A percentile compares a stretch with the other conserved stretches of the same genome.
These are phyloP conservation scores for Pythium brassicae DNA, from an alignment of 352 stramenopile species.

Conservation along the genomic window DNA sequence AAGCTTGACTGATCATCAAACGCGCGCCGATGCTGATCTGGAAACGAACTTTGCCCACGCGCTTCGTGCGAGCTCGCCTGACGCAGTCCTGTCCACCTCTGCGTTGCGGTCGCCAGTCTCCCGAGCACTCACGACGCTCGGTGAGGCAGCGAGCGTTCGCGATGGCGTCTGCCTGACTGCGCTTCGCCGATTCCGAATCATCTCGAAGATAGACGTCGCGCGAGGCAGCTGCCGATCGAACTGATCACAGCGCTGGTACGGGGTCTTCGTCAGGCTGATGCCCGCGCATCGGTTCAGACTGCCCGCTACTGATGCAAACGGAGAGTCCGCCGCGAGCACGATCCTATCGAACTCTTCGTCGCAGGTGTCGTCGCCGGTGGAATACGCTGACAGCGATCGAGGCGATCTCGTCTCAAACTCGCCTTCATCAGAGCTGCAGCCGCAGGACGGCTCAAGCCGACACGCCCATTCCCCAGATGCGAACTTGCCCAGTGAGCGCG, in stretches of 20 bases:
- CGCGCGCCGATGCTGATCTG: background rate
- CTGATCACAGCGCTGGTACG: background rate
- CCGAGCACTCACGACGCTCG: background rate
- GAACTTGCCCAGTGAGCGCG: background rate
- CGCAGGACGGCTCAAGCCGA: background rate
- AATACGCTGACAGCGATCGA: background rate
- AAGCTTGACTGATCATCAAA: background rate
- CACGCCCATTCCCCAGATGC: background rate
- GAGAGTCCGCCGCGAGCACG: background rate
- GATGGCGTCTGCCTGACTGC: background rate
- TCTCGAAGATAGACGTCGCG: background rate
- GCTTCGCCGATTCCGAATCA: background rate
- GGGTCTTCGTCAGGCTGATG: background rate
- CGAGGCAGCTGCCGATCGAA: background rate
- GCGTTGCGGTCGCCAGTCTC: too few relatives aligned
- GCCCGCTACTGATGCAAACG: background rate
- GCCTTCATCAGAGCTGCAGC: background rate
- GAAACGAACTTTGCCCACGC: background rate
- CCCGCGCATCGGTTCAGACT: background rate
- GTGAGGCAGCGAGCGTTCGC: background rate
- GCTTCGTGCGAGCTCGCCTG: background rate
- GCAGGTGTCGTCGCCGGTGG: constrained; percentile 6
- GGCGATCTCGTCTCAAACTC: background rate
- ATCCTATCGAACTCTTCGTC: constrained; percentile 11
- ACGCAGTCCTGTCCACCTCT: background rate